Percentiles rank a stretch among this genome's conserved stretches.
These are phyloP conservation scores for Saturnispora bothae DNA, from an alignment of 805 yeast genomes.

Conservation along the genomic window DNA sequence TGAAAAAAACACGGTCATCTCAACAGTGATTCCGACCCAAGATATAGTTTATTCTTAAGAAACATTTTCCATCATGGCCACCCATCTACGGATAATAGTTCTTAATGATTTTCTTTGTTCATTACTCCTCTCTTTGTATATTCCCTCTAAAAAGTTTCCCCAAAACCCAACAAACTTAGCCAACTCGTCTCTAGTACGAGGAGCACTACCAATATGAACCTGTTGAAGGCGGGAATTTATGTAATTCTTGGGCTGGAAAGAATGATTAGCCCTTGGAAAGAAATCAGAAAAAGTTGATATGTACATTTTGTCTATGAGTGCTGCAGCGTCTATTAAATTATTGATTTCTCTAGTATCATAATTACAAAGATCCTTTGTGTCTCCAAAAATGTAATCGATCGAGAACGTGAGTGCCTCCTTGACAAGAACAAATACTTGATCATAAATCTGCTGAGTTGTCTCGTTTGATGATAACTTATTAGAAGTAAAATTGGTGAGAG, in stretches of 20 bases:
- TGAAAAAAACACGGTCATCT: too few species aligned
- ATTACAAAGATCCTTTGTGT: slow-evolving; percentile 42
- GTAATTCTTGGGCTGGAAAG: slow-evolving; percentile 15
- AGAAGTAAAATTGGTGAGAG: not conserved
- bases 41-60: too few species aligned
- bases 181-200: slow-evolving; percentile 25
- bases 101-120: slow-evolving; percentile 26
- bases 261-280: slow-evolving; percentile 23
- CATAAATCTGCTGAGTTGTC: slow-evolving; percentile 18
- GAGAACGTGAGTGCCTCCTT: slow-evolving; percentile 39
- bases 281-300: slow-evolving; percentile 47
- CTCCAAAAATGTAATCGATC: slow-evolving; percentile 47
- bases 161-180: slow-evolving; percentile 40
- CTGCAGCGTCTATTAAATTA: slow-evolving; percentile 34
- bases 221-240: slow-evolving; percentile 17
- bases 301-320: slow-evolving; percentile 37
- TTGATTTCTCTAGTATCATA: slow-evolving; percentile 31
- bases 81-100: slow-evolving; percentile 7
- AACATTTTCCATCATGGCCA: not conserved
- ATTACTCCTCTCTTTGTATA: slow-evolving; percentile 31
- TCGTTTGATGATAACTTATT: not conserved
- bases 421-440: slow-evolving; percentile 33
- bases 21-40: too few species aligned
- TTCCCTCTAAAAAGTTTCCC: slow-evolving; percentile 32
- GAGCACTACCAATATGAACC: slow-evolving; percentile 16